phyloP scores from a whole-genome alignment of 2,329 filamentous ascomycete genomes.

The Fusarium torulosum region DNA sequence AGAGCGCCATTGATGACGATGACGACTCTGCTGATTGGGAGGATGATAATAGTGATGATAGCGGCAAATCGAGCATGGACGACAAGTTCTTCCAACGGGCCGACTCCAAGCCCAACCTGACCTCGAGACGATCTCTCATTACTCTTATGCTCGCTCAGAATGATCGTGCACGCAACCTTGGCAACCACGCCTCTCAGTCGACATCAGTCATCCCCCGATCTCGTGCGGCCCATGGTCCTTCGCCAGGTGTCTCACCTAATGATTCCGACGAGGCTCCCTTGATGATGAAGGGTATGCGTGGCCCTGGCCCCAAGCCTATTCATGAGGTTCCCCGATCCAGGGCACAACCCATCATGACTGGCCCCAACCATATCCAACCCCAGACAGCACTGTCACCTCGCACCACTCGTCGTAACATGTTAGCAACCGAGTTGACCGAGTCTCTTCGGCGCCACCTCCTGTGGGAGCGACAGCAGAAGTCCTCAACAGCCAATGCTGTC shows the following conservation, averaged over 20 bases:
- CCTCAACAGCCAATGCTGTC: slow-evolving; percentile 86
- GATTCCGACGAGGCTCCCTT: slow-evolving; percentile 73
- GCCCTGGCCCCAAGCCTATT: slow-evolving; percentile 65
- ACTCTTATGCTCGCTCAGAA: slow-evolving; percentile 87
- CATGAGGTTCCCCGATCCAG: slow-evolving; percentile 74
- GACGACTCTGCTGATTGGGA: slow-evolving; percentile 73
- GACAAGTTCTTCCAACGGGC: slow-evolving; percentile 91
- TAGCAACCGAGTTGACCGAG: slow-evolving; percentile 93
- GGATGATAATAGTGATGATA: slow-evolving; percentile 83
- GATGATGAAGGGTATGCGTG: slow-evolving; percentile 72
- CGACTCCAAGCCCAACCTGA: slow-evolving; percentile 86
- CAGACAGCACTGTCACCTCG: slow-evolving; percentile 87
- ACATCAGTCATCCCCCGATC: slow-evolving; percentile 76
- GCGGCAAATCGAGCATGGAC: slow-evolving; percentile 84
- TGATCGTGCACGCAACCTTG: slow-evolving; percentile 77
- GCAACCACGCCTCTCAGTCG: slow-evolving; percentile 75
- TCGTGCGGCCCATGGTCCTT: slow-evolving; percentile 62
- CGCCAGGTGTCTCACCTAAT: slow-evolving; percentile 64
- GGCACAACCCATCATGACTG: slow-evolving; percentile 83
- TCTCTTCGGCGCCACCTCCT: slow-evolving; percentile 91
- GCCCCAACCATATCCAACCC: slow-evolving; percentile 72
- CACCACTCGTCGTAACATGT: slow-evolving; percentile 94
- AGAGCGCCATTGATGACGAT: slow-evolving; percentile 84
- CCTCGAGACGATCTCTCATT: slow-evolving; percentile 87
- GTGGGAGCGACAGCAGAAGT: slow-evolving; percentile 96